phyloP scores from a whole-genome alignment of 805 yeast species.

The Metahyphopichia silvanorum region DNA sequence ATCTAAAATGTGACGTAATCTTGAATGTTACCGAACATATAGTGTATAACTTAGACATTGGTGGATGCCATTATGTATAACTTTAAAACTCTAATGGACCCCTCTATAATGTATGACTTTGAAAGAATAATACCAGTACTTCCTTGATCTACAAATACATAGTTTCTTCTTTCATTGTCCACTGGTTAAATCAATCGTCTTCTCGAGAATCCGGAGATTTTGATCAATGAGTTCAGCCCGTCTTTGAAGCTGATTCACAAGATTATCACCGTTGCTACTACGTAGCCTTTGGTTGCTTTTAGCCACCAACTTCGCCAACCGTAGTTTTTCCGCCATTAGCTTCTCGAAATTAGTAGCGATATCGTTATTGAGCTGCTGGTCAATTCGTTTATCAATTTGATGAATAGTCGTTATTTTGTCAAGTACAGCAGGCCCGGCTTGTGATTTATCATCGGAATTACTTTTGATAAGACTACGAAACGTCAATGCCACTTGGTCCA shows the following conservation, averaged over 20 bases:
- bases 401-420: conserved; percentile 41
- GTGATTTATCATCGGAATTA: conserved; percentile 20
- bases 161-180: neutral
- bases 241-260: conserved; percentile 13
- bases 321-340: conserved; percentile 18
- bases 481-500: conserved; percentile 22
- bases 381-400: conserved; percentile 34
- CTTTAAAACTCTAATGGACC: too few relatives aligned
- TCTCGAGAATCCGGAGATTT: conserved; percentile 67
- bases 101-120: too few relatives aligned
- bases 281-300: conserved; percentile 3
- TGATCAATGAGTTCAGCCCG: conserved; percentile 71
- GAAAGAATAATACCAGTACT: too few relatives aligned
- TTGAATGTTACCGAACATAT: too few relatives aligned
- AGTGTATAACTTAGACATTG: too few relatives aligned
- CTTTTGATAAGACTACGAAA: conserved; percentile 18
- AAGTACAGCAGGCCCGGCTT: conserved; percentile 12
- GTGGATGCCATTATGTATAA: too few relatives aligned
- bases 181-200: conserved; percentile 29
- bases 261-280: neutral
- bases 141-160: neutral
- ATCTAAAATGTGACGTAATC: too few relatives aligned
- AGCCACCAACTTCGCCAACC: conserved; percentile 19
- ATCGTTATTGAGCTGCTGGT: conserved; percentile 31
- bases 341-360: conserved; percentile 28